A percentile compares a stretch with the other conserved stretches of the same genome.
These are phyloP conservation scores for Fusarium torreyae DNA, from an alignment of 2,329 filamentous ascomycete genomes.

Conservation along the genomic window DNA sequence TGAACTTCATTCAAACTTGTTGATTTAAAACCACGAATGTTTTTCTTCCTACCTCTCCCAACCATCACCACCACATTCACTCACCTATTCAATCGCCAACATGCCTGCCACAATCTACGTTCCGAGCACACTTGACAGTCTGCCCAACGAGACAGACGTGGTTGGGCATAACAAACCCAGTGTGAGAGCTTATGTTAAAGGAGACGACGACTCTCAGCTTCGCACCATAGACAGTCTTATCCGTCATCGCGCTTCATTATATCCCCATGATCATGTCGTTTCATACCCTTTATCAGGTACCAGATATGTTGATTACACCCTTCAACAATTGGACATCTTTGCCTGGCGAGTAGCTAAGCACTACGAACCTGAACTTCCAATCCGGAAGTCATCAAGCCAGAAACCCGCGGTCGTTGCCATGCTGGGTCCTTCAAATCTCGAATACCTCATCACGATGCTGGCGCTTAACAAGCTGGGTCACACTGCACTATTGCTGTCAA, in stretches of 20 bases:
- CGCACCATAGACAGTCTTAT: slow-evolving; percentile 1
- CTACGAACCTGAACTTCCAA: background rate
- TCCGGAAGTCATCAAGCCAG: background rate
- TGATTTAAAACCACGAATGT: background rate
- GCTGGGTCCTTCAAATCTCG: slow-evolving; percentile 67
- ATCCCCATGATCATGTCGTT: slow-evolving; percentile 5
- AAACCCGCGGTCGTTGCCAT: slow-evolving; percentile 58
- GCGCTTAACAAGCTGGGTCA: slow-evolving; percentile 69
- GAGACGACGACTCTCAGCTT: background rate
- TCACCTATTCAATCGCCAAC: background rate
- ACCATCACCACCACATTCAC: background rate
- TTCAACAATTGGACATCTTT: slow-evolving; percentile 5
- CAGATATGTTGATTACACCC: slow-evolving; percentile 1
- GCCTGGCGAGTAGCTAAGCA: slow-evolving; percentile 7
- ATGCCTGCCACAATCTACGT: slow-evolving; percentile 11
- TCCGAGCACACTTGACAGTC: background rate
- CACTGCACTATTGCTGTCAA: slow-evolving; percentile 53
- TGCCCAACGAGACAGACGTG: background rate
- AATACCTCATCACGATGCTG: slow-evolving; percentile 67
- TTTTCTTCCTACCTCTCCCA: background rate
- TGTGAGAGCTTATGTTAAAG: background rate
- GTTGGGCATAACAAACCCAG: background rate
- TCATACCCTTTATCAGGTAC: background rate
- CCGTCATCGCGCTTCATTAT: background rate
- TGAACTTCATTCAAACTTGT: background rate